Base-by-base conservation (phyloP, 1,284 basidiomycete genomes). In the Xerocomus amazonicus region DNA sequence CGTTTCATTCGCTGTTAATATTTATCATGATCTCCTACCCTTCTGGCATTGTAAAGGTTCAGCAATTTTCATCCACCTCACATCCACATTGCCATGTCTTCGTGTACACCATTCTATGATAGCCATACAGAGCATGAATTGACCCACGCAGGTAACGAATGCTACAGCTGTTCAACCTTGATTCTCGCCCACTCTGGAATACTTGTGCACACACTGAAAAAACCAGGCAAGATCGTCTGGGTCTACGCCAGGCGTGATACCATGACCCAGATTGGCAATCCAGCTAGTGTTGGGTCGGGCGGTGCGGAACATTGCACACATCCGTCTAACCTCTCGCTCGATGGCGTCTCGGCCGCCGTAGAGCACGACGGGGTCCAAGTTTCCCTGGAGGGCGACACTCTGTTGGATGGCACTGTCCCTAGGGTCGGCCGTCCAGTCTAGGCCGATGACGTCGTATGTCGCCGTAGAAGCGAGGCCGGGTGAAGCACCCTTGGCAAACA, bases 181-280 rank as follows among this genome's bases (percentile, higher is more conserved):
- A 31, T 31, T 31, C 12, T 31, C 29, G 29, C 48, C 27, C 51
- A 51, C 48, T 34, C 23, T 46, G 35, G 83, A 92, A 65, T 94
- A 91, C 68, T 88, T 93, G 67, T 92, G 90, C 36, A 96, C 83
- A 63, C 92, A 92, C 69, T 96, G 81, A 56, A 96, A 81, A 76
- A 95, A 96, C 81, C 84, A 95, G 46, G 78, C 76, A 70, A 95
- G 75, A 69, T 95, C 91, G 52, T 95, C 92, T 29, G 92, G 89
- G 66, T 95, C 84, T 16, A 97, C 92, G n/a, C 83, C 87, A n/a
- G 93, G 93, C 9, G 92, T 95, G 59, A 99, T 97, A 4, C 96
- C 96, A 69, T 99, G 97, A 2, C 97, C 97, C 31, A 99, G 73
- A 71, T 99, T 99, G 26, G 90, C 90, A 62, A 99, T 97, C 92